A percentile compares a stretch with the other conserved stretches of the same genome.
Evolutionary conservation across 176 grass and related monocot species (phyloP).

Genomic region (Tillandsia fasciculata): DNA sequence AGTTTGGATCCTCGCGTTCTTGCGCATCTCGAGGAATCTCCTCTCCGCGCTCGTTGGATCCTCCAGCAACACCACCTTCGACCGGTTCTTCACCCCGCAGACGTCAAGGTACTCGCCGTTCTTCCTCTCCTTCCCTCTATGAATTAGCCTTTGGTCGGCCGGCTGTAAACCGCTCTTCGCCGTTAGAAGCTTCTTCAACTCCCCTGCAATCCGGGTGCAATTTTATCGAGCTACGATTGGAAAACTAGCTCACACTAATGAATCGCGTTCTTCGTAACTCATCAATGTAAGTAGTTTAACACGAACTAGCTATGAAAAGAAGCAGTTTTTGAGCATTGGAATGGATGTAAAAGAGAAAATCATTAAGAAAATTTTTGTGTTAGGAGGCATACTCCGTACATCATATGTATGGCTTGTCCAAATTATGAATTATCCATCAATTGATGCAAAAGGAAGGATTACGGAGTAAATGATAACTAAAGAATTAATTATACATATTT

Average conservation of each 20-base stretch:
- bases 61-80: slow-evolving; percentile 61
- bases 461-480: too few species aligned
- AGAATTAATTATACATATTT: too few species aligned
- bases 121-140: slow-evolving; percentile 46
- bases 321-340: too few species aligned
- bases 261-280: background rate
- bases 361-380: too few species aligned
- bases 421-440: too few species aligned
- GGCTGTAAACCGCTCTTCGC: slow-evolving; percentile 53
- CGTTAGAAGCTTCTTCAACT: slow-evolving; percentile 84
- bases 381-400: too few species aligned
- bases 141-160: slow-evolving; percentile 66
- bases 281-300: background rate
- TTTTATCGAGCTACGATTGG: background rate
- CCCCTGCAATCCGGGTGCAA: slow-evolving; percentile 26
- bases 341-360: too few species aligned
- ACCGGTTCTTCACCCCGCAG: slow-evolving; percentile 77
- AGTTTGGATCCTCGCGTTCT: slow-evolving; percentile 52
- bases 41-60: slow-evolving; percentile 66
- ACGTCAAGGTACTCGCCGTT: slow-evolving; percentile 68
- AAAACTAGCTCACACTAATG: background rate
- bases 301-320: background rate
- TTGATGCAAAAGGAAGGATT: too few species aligned
- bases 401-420: too few species aligned
- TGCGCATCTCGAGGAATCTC: slow-evolving; percentile 62